Percentiles rank a stretch among this genome's conserved stretches.
These are phyloP conservation scores for Camelina laxa DNA, from an alignment of 345 rosid genomes.

Conservation along the genomic window DNA sequence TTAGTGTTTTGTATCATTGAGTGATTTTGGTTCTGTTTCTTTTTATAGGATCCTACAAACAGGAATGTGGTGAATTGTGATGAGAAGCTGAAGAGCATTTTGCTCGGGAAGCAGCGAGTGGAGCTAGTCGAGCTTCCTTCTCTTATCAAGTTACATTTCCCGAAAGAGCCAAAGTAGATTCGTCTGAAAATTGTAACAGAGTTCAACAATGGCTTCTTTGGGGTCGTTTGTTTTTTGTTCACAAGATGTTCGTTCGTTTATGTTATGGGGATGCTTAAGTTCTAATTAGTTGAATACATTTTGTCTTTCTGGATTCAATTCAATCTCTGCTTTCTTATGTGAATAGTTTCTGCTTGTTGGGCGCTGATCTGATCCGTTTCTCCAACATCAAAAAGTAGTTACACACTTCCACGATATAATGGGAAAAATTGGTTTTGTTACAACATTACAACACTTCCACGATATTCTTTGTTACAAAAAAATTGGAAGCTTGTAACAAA, in stretches of 20 bases:
- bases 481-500: slow-evolving; percentile 32
- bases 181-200: not conserved
- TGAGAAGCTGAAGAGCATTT: slow-evolving; percentile 68
- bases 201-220: slow-evolving; percentile 5
- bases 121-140: slow-evolving; percentile 85
- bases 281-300: not conserved
- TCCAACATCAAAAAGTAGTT: not conserved
- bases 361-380: not conserved
- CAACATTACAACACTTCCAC: no score
- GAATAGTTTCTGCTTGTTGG: not conserved
- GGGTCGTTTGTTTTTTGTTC: slow-evolving; percentile 15
- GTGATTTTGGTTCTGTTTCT: slow-evolving; percentile 14
- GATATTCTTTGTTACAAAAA: no score
- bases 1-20: not conserved
- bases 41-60: slow-evolving; percentile 68
- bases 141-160: slow-evolving; percentile 81
- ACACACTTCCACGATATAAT: not conserved
- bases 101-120: slow-evolving; percentile 76
- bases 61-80: slow-evolving; percentile 87
- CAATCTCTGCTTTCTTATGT: not conserved
- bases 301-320: not conserved
- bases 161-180: slow-evolving; percentile 63
- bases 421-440: not conserved
- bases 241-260: slow-evolving; percentile 26
- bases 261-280: slow-evolving; percentile 20